phyloP scores from a whole-genome alignment of 495 filamentous ascomycete species.

The Daldinia concentrica region DNA sequence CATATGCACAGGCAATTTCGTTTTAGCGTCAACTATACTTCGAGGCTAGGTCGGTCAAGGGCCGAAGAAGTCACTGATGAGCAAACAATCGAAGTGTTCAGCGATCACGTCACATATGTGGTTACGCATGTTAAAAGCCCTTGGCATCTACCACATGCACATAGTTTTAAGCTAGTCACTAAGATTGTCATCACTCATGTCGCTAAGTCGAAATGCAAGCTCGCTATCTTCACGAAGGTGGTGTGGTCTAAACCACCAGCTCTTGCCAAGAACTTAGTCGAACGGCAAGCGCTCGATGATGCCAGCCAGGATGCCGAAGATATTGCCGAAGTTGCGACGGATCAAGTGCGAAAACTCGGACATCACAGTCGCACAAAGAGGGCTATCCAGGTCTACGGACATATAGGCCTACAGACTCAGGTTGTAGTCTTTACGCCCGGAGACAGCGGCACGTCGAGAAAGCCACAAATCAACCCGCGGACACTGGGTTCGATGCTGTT shows the following conservation, averaged over 20 bases:
- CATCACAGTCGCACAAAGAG: constrained; percentile 86
- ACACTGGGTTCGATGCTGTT: constrained; percentile 73
- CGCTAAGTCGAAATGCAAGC: constrained; percentile 89
- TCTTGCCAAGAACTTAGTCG: constrained; percentile 76
- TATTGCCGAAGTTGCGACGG: constrained; percentile 82
- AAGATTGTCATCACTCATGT: constrained; percentile 95
- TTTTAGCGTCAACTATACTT: constrained; percentile 75
- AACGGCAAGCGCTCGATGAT: constrained; percentile 81
- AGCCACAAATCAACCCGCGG: constrained; percentile 70
- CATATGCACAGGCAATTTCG: constrained; percentile 79
- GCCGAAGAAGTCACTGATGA: constrained; percentile 76
- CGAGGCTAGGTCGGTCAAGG: constrained; percentile 69
- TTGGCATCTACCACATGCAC: constrained; percentile 86
- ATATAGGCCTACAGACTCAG: constrained; percentile 77
- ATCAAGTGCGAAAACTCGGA: constrained; percentile 86
- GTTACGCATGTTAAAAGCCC: constrained; percentile 87
- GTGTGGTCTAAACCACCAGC: constrained; percentile 79
- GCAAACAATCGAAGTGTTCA: constrained; percentile 89
- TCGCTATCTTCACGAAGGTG: constrained; percentile 86
- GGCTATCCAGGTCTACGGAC: constrained; percentile 89
- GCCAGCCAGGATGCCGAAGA: constrained; percentile 84
- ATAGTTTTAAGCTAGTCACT: constrained; percentile 82
- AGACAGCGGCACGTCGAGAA: constrained; percentile 51
- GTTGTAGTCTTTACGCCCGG: constrained; percentile 69
- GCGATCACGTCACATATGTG: constrained; percentile 96